These are phyloP conservation scores for Plasmodium knowlesi DNA, from an alignment of 169 alveolate genomes.

Conservation along the genomic window DNA sequence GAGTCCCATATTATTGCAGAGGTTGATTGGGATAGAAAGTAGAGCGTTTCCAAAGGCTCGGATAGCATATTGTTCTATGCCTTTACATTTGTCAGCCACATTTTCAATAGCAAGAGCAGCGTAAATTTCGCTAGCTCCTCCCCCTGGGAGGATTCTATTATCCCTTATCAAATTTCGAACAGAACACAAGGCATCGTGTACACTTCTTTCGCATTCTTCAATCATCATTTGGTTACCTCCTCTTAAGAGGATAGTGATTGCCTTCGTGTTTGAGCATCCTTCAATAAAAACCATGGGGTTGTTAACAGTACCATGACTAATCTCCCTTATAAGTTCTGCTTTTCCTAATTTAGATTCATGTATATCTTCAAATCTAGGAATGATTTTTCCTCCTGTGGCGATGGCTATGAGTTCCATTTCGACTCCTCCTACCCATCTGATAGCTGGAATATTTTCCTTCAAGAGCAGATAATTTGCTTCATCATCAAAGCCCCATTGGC, in stretches of 20 bases:
- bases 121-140: slow-evolving; percentile 98
- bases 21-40: slow-evolving; percentile 95
- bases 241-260: slow-evolving; percentile 96
- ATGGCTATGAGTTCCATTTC: slow-evolving; percentile 99
- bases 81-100: slow-evolving; percentile 92
- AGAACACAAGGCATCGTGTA: slow-evolving; percentile 99
- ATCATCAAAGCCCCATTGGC: slow-evolving; percentile 99
- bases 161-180: slow-evolving; percentile 93
- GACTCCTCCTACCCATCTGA: slow-evolving; percentile 99
- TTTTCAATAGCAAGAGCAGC: slow-evolving; percentile 93
- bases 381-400: slow-evolving; percentile 99
- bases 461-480: slow-evolving; percentile 96
- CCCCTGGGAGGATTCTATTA: slow-evolving; percentile 96
- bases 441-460: slow-evolving; percentile 94
- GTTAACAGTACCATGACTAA: slow-evolving; percentile 95
- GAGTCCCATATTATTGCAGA: slow-evolving; percentile 98
- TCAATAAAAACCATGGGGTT: slow-evolving; percentile 96
- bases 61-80: slow-evolving; percentile 98
- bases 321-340: slow-evolving; percentile 95
- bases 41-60: slow-evolving; percentile 98
- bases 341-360: slow-evolving; percentile 94
- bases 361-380: slow-evolving; percentile 97
- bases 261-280: slow-evolving; percentile 94
- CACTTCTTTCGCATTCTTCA: slow-evolving; percentile 98
- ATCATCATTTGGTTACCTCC: slow-evolving; percentile 98